phyloP scores from a whole-genome alignment of 352 stramenopile species.

The Pythium myriotylum region DNA sequence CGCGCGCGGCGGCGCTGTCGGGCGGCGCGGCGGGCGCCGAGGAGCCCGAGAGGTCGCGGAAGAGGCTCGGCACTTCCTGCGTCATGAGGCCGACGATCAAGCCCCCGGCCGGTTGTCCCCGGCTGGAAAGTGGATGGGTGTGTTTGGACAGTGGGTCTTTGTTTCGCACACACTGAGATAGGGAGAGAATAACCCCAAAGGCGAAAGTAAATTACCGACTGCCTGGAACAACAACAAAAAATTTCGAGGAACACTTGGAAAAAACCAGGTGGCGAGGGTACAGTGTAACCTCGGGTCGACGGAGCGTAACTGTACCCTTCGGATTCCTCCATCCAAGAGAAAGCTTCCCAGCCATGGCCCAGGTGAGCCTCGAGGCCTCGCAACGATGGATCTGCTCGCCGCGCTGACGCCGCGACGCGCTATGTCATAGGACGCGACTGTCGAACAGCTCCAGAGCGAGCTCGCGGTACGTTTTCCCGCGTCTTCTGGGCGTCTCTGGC shows the following conservation, averaged over 20 bases:
- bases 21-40: conserved; percentile 12
- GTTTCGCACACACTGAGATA: not conserved
- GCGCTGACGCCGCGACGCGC: too few species aligned
- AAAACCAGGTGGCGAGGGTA: not conserved
- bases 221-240: not conserved
- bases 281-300: not conserved
- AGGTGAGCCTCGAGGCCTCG: too few species aligned
- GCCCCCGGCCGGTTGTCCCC: not conserved
- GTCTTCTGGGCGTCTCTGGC: not conserved
- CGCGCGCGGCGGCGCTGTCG: not conserved
- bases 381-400: too few species aligned
- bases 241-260: not conserved
- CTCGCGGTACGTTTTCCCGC: conserved; percentile 14
- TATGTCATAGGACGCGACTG: conserved; percentile 5
- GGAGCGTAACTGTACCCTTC: not conserved
- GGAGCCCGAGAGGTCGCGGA: conserved; percentile 22
- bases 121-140: not conserved
- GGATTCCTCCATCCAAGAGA: not conserved
- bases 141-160: conserved; percentile 1
- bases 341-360: not conserved
- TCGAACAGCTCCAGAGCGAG: conserved; percentile 25
- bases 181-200: not conserved
- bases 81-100: conserved; percentile 13
- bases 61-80: conserved; percentile 26
- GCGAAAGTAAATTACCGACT: too few species aligned